Conservation (phyloP, 2,329 filamentous ascomycete genomes). For the Alternaria longipes region DNA sequence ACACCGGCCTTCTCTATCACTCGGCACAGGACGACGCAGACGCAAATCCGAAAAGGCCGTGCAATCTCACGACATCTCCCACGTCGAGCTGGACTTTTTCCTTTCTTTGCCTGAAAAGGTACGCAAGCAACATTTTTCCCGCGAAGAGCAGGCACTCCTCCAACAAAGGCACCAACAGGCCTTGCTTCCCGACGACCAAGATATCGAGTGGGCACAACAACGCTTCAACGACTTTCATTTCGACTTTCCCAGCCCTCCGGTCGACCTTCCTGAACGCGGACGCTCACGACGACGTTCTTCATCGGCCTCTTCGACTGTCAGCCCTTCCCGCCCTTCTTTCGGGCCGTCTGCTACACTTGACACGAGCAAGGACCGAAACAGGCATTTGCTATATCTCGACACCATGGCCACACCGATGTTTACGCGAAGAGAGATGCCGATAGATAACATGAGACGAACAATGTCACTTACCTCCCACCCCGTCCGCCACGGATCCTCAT, state of each 20-base stretch:
- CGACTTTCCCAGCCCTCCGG: slow-evolving; percentile 30
- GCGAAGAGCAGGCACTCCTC: slow-evolving; percentile 73
- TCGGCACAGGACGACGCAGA: slow-evolving; percentile 37
- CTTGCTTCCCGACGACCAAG: slow-evolving; percentile 20
- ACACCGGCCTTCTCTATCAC: slow-evolving; percentile 31
- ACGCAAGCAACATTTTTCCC: slow-evolving; percentile 73
- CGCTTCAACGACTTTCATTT: slow-evolving; percentile 47
- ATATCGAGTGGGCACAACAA: slow-evolving; percentile 33
- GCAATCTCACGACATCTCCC: slow-evolving; percentile 52
- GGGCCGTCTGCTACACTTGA: slow-evolving; percentile 17
- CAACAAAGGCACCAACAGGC: slow-evolving; percentile 48
- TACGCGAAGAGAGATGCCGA: slow-evolving; percentile 29
- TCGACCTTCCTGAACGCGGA: slow-evolving; percentile 16
- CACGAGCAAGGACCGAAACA: slow-evolving; percentile 29
- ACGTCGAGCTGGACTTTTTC: slow-evolving; percentile 73
- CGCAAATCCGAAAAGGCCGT: slow-evolving; percentile 47
- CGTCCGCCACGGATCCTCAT: slow-evolving; percentile 64
- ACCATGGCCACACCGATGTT: slow-evolving; percentile 33
- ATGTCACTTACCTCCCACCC: slow-evolving; percentile 75
- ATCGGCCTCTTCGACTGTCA: slow-evolving; percentile 31
- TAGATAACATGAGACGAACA: slow-evolving; percentile 62
- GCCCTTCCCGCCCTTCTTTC: slow-evolving; percentile 27
- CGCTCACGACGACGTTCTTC: slow-evolving; percentile 31
- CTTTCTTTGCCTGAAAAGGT: slow-evolving; percentile 76
- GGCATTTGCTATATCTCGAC: slow-evolving; percentile 40